Conservation (phyloP, 1,139 yeast species). For the Blastobotrys petasosporus region DNA sequence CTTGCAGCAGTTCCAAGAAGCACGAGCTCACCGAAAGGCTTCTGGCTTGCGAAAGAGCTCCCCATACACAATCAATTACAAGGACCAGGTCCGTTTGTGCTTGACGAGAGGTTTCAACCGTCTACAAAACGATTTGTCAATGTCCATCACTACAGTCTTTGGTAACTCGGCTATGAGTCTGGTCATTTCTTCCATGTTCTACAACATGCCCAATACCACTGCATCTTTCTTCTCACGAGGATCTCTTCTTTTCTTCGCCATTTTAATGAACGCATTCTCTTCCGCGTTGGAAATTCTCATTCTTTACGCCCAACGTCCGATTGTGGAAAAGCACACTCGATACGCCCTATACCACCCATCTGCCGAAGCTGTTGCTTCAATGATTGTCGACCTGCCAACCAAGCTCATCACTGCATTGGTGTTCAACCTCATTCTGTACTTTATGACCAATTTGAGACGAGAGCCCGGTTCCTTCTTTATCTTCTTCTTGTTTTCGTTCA, state of each 20-base stretch:
- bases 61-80: slow-evolving; percentile 60
- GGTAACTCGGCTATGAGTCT: slow-evolving; percentile 73
- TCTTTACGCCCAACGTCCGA: slow-evolving; percentile 65
- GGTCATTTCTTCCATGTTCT: slow-evolving; percentile 68
- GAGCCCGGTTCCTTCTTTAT: slow-evolving; percentile 65
- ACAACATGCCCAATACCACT: slow-evolving; percentile 46
- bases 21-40: slow-evolving; percentile 52
- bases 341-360: slow-evolving; percentile 73
- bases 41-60: slow-evolving; percentile 48
- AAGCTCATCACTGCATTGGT: slow-evolving; percentile 49
- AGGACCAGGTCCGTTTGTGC: slow-evolving; percentile 58
- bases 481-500: slow-evolving; percentile 49
- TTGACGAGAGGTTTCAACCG: slow-evolving; percentile 59
- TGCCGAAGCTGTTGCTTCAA: slow-evolving; percentile 68
- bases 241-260: slow-evolving; percentile 70
- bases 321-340: slow-evolving; percentile 72
- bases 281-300: slow-evolving; percentile 69
- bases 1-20: slow-evolving; percentile 38
- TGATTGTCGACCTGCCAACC: slow-evolving; percentile 61
- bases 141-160: slow-evolving; percentile 51
- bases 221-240: slow-evolving; percentile 60
- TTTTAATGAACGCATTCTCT: slow-evolving; percentile 69
- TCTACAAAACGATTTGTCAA: slow-evolving; percentile 58
- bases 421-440: slow-evolving; percentile 60
- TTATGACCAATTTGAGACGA: slow-evolving; percentile 61